phyloP scores from a whole-genome alignment of 345 rosid genomes.

The Bruguiera gymnorhiza region DNA sequence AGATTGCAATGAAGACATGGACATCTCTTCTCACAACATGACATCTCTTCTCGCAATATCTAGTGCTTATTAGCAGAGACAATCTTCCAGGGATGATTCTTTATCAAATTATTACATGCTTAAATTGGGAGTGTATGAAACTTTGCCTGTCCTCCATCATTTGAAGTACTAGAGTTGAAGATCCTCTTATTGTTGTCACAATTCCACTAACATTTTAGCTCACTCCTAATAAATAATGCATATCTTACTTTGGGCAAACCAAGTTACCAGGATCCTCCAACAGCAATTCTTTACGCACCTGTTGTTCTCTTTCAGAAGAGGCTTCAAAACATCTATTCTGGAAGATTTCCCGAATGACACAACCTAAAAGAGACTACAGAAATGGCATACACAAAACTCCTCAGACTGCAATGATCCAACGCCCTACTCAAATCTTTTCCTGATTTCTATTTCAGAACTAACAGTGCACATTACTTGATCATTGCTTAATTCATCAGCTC shows the following conservation, averaged over 20 bases:
- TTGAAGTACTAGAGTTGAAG: not conserved
- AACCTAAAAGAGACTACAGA: constrained; percentile 24
- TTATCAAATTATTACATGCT: no score
- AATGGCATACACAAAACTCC: not conserved
- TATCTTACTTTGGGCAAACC: constrained; percentile 11
- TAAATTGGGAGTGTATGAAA: not conserved
- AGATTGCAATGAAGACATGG: no score
- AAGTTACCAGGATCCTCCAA: constrained; percentile 13
- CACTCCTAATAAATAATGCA: constrained; percentile 19
- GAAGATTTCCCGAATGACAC: constrained; percentile 11
- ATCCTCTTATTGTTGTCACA: not conserved
- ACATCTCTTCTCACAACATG: not conserved
- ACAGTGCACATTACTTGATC: constrained; percentile 29
- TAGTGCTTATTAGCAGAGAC: not conserved
- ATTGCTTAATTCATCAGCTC: constrained; percentile 18
- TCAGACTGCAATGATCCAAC: no score
- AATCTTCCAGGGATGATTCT: no score
- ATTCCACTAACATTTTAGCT: constrained; percentile 11
- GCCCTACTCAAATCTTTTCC: no score
- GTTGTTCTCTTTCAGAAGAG: constrained; percentile 17
- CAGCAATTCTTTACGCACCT: constrained; percentile 5
- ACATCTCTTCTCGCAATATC: not conserved
- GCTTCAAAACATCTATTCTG: constrained; percentile 9
- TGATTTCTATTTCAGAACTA: not conserved
- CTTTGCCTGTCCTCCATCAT: not conserved